Percentiles rank a stretch among this genome's conserved stretches.
These are phyloP conservation scores for Morella rubra DNA, from an alignment of 306 rosid genomes.

Conservation along the genomic window DNA sequence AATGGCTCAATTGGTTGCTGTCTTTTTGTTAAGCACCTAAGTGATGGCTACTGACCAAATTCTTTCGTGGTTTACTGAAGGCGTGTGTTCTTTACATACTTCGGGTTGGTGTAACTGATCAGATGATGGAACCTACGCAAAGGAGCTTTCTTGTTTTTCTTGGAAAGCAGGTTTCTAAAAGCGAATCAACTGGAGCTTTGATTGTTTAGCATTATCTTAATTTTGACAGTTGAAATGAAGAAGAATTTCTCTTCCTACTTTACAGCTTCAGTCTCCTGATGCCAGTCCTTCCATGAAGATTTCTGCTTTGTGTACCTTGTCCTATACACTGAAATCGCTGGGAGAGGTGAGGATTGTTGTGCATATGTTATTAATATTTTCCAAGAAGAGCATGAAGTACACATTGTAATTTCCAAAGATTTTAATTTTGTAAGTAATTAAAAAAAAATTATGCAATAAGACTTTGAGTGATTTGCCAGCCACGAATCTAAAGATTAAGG, in stretches of 20 bases:
- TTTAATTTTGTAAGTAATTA: not conserved
- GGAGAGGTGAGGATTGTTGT: conserved; percentile 67
- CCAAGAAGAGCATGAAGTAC: not conserved
- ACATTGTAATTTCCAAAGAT: not conserved
- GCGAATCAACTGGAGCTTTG: conserved; percentile 16
- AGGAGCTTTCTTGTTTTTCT: conserved; percentile 77
- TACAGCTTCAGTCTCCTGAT: conserved; percentile 76
- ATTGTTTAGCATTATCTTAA: conserved; percentile 15
- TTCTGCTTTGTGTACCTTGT: conserved; percentile 77
- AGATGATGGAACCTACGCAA: conserved; percentile 94
- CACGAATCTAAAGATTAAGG: too few relatives aligned
- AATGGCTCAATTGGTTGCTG: not conserved
- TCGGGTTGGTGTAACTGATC: conserved; percentile 91
- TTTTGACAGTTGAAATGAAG: conserved; percentile 5
- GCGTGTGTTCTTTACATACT: conserved; percentile 96
- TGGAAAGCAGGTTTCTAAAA: conserved; percentile 63
- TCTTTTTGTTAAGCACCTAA: not conserved
- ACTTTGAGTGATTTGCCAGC: too few relatives aligned
- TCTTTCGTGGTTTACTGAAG: conserved; percentile 48
- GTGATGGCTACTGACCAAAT: conserved; percentile 28
- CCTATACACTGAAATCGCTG: conserved; percentile 76
- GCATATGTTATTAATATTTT: not conserved
- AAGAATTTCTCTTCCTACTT: not conserved
- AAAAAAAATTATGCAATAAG: not conserved
- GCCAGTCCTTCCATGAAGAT: conserved; percentile 81